Evolutionary conservation across 2,329 filamentous ascomycete species (phyloP).

Genomic region (Pseudocercospora musae): DNA sequence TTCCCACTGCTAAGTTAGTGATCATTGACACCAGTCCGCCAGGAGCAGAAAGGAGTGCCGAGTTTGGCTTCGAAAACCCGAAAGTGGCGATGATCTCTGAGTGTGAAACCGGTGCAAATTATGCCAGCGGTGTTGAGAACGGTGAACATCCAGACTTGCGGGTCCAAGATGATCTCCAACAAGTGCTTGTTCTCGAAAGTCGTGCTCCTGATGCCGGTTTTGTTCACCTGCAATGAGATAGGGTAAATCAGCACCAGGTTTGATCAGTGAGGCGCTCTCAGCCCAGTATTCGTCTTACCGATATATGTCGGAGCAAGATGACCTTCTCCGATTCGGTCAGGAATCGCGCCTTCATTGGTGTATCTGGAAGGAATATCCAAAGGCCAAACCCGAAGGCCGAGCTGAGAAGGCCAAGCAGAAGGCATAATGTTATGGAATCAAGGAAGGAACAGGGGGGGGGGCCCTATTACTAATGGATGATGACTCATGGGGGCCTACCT

Average conservation of each 20-base stretch:
- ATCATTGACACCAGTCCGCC: slow-evolving; percentile 1
- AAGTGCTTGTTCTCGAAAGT: slow-evolving; percentile 2
- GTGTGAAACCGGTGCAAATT: slow-evolving; percentile 7
- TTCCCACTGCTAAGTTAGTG: not conserved
- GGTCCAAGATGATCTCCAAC: not conserved
- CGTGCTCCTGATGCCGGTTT: not conserved
- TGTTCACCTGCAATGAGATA: not conserved
- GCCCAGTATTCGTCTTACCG: not conserved
- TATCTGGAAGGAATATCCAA: not conserved
- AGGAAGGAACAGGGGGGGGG: too few relatives aligned
- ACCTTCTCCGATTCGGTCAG: not conserved
- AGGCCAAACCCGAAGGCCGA: not conserved
- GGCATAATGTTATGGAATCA: too few relatives aligned
- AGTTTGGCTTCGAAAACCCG: slow-evolving; percentile 2
- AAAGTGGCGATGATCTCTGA: slow-evolving; percentile 7
- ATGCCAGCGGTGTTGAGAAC: slow-evolving; percentile 1
- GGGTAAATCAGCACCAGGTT: not conserved
- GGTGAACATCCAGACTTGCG: slow-evolving; percentile 4
- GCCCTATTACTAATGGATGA: too few relatives aligned
- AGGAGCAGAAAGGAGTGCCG: not conserved
- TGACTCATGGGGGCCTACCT: too few relatives aligned
- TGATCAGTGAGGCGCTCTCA: not conserved
- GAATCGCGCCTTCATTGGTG: not conserved
- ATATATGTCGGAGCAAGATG: not conserved
- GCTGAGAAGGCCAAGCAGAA: slow-evolving; percentile 3